phyloP scores from a whole-genome alignment of 768 basidiomycete species.

The Auricularia sp. region DNA sequence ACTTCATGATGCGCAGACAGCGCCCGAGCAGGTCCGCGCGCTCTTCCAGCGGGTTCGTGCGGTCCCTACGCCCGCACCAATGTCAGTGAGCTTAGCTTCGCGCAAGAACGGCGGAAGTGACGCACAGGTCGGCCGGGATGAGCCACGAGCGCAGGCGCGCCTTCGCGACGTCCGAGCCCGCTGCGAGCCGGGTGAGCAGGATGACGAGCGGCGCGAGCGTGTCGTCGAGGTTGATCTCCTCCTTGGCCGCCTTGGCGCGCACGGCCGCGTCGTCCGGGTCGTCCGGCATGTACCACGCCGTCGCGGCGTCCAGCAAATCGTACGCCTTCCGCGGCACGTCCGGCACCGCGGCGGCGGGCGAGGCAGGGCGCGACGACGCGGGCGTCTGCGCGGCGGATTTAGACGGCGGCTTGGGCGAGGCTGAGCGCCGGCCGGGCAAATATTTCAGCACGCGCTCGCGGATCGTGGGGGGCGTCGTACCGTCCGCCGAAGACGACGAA shows the following conservation, averaged over 20 bases:
- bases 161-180: conserved; percentile 50
- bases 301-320: conserved; percentile 53
- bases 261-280: conserved; percentile 59
- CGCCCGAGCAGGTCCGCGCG: conserved; percentile 69
- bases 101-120: not conserved
- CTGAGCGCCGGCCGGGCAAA: conserved; percentile 29
- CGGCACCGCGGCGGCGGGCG: conserved; percentile 29
- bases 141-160: conserved; percentile 54
- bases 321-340: conserved; percentile 46
- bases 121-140: conserved; percentile 57
- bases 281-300: conserved; percentile 58
- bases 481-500: conserved; percentile 14
- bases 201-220: conserved; percentile 65
- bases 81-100: not conserved
- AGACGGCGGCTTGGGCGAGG: conserved; percentile 24
- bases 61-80: conserved; percentile 37
- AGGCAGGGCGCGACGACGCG: conserved; percentile 19
- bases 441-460: not conserved
- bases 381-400: conserved; percentile 32
- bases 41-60: conserved; percentile 62
- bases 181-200: conserved; percentile 61
- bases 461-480: conserved; percentile 20
- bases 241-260: conserved; percentile 39
- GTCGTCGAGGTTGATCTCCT: conserved; percentile 66
- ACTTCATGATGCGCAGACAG: conserved; percentile 64